Percentiles rank a stretch among this genome's conserved stretches.
These are phyloP conservation scores for Aureobasidium leucospermi DNA, from an alignment of 2,329 filamentous ascomycete species.

Conservation along the genomic window DNA sequence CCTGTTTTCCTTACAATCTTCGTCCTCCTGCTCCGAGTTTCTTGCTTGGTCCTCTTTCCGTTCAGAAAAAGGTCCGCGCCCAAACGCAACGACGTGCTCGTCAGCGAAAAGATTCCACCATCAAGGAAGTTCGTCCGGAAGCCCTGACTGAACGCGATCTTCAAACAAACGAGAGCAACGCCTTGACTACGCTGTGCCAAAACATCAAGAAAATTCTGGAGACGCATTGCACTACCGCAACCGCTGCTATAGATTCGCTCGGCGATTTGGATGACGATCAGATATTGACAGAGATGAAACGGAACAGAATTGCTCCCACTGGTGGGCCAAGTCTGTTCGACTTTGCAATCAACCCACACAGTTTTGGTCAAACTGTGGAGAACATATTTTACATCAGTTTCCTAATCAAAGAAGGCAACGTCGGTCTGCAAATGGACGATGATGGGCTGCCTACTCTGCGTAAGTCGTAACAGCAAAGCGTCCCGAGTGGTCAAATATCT, in stretches of 20 bases:
- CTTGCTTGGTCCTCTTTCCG: constrained; percentile 77
- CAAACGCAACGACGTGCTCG: constrained; percentile 62
- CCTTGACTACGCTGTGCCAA: constrained; percentile 70
- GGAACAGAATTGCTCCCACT: constrained; percentile 57
- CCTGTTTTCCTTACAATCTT: constrained; percentile 63
- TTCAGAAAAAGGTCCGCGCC: constrained; percentile 75
- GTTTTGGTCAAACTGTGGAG: constrained; percentile 91
- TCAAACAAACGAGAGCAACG: constrained; percentile 67
- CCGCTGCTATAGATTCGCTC: constrained; percentile 22
- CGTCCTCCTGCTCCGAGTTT: constrained; percentile 76
- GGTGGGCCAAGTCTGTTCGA: constrained; percentile 73
- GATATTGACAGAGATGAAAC: constrained; percentile 50
- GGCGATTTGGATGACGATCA: constrained; percentile 32
- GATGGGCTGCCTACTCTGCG: constrained; percentile 70
- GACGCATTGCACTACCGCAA: constrained; percentile 29
- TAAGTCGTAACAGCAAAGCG: constrained; percentile 42
- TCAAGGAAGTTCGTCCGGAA: constrained; percentile 65
- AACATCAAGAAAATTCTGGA: constrained; percentile 60
- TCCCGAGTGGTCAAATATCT: constrained; percentile 1
- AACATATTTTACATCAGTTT: constrained; percentile 98
- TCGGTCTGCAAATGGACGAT: constrained; percentile 66
- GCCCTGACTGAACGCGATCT: constrained; percentile 70
- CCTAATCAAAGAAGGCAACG: constrained; percentile 76
- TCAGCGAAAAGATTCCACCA: constrained; percentile 60
- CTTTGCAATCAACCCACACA: constrained; percentile 82